These are phyloP conservation scores for Pleurotus tuber-regium DNA, from an alignment of 768 basidiomycete genomes.

Conservation along the genomic window DNA sequence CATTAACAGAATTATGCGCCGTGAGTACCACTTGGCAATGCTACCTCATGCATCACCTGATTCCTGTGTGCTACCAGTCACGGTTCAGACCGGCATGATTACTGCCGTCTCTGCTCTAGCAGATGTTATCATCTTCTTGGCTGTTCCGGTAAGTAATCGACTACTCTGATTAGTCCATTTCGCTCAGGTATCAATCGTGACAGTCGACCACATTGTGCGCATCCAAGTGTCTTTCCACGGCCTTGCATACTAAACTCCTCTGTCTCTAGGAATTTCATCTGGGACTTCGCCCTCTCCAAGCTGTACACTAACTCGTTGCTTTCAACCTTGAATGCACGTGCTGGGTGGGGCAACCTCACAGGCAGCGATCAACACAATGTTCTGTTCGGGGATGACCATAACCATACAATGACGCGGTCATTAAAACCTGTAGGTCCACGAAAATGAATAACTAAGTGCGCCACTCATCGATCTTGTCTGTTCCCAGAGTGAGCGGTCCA, in stretches of 20 bases:
- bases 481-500: background rate
- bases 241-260: background rate
- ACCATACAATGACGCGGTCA: background rate
- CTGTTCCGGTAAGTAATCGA: background rate
- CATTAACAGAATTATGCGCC: constrained; percentile 7
- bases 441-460: background rate
- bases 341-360: constrained; percentile 7
- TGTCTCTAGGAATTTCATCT: constrained; percentile 9
- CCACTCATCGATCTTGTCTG: background rate
- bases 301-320: constrained; percentile 11
- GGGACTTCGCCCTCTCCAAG: constrained; percentile 7
- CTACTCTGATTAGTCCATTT: background rate
- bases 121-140: constrained; percentile 4
- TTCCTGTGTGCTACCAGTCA: background rate
- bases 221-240: background rate
- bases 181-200: no score
- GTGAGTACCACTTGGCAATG: background rate
- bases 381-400: background rate
- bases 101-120: constrained; percentile 1
- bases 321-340: constrained; percentile 10
- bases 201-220: constrained; percentile 1
- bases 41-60: background rate
- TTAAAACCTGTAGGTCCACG: background rate
- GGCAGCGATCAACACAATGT: background rate
- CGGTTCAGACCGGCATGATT: constrained; percentile 10